Evolutionary conservation across 1,139 yeast genomes (phyloP), one percentile per base, ranked within the genome.

Genomic region (Suhomyces taliae): DNA sequence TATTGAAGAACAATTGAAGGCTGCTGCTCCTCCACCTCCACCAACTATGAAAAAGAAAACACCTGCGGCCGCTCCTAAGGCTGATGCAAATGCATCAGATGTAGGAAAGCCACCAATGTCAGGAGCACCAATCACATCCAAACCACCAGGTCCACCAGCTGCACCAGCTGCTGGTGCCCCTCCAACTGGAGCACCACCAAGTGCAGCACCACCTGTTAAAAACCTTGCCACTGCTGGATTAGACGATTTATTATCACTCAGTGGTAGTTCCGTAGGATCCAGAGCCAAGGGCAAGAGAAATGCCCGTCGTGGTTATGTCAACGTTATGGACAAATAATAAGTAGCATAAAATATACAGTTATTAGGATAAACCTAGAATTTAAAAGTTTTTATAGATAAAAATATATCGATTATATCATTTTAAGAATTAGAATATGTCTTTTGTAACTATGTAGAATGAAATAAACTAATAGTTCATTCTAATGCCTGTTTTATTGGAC

Each of bases 281-380:
- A 67, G 78, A 44, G 77, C 85, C 55, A 79, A 76, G 56, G 69
- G 75, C 11, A 84, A 82, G 53, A 78, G 90, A 57, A 87, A 86
- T n/a, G 82, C 83, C 5, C 78, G 87, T 47, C 78, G 84, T 64
- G 82, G 87, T 5, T 89, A 89, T 63, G 91, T 88, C 37, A 90
- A 87, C 61, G 90, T 89, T 8, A 78, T 88, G 83, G 82, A 76
- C 51, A 70, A 67, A 52, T 62, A 55, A 32, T 48, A 46, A 36
- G 32, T 14, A n/a, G 39, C 10, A 27, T 14, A 29, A 29, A 9
- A 29, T 11, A 29, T 29, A 29, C 32, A 5, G n/a, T 29, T 29
- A 9, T 29, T 9, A 9, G 32, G 32, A 19, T 19, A 19, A 19
- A 19, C 15, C 15, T 14, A 14, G 24, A 19, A 19, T 19, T 19